Conservation (phyloP, 225 moss, liverwort and hornwort species). For the Sphagnum contortum region DNA sequence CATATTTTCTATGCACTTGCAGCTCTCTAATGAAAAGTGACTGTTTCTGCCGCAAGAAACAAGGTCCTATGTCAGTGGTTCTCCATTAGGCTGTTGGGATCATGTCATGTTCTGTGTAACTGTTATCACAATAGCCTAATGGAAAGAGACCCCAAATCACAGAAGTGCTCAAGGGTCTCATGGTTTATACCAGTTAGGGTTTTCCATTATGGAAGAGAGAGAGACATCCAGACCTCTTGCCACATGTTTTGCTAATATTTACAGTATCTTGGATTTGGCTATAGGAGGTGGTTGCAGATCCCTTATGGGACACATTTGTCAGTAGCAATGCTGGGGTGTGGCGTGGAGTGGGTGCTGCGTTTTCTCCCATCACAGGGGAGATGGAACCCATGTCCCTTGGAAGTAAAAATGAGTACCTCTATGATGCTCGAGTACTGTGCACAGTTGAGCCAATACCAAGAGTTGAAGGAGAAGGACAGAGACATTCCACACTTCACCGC, state of each 20-base stretch:
- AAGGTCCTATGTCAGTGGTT: no score
- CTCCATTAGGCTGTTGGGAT: no score
- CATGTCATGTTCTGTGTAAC: no score
- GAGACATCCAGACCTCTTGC: not conserved
- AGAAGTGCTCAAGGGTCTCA: not conserved
- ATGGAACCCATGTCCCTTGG: conserved; percentile 76
- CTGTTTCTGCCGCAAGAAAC: no score
- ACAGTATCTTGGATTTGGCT: conserved; percentile 1
- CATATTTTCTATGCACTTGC: no score
- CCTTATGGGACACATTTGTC: conserved; percentile 77
- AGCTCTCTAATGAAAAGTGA: no score
- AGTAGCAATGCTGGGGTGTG: conserved; percentile 88
- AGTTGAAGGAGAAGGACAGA: conserved; percentile 19
- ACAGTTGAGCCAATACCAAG: conserved; percentile 60
- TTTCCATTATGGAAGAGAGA: not conserved
- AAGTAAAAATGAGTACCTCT: conserved; percentile 52
- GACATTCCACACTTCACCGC: conserved; percentile 39
- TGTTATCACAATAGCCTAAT: not conserved
- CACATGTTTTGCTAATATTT: not conserved
- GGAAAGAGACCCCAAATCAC: not conserved
- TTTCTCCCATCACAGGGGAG: conserved; percentile 81
- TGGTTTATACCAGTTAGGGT: conserved; percentile 1
- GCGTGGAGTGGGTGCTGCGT: conserved; percentile 80
- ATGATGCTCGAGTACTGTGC: conserved; percentile 65
- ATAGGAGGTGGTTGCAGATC: conserved; percentile 65